These are phyloP conservation scores for Middelhovenomyces tepae DNA, from an alignment of 805 yeast genomes.

Conservation along the genomic window DNA sequence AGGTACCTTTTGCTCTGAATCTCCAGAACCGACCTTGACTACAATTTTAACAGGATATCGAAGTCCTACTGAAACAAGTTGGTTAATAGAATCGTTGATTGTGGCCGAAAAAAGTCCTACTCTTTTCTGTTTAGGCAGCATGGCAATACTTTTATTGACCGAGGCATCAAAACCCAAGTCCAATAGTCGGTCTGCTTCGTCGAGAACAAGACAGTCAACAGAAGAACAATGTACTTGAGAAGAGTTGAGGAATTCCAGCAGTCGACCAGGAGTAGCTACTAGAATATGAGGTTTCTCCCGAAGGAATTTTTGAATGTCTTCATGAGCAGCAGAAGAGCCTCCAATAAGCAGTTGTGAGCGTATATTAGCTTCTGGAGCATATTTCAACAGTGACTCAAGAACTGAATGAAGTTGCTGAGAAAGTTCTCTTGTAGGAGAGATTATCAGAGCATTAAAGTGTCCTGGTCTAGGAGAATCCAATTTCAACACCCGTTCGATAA, in stretches of 20 bases:
- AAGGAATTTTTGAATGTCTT: slow-evolving; percentile 57
- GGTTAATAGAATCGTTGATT: slow-evolving; percentile 68
- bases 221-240: slow-evolving; percentile 49
- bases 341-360: slow-evolving; percentile 33
- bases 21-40: slow-evolving; percentile 47
- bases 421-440: slow-evolving; percentile 61
- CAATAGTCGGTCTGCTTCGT: slow-evolving; percentile 86
- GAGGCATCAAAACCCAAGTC: slow-evolving; percentile 70
- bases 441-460: slow-evolving; percentile 58
- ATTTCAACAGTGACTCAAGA: slow-evolving; percentile 47
- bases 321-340: slow-evolving; percentile 37
- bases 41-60: slow-evolving; percentile 84
- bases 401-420: slow-evolving; percentile 54
- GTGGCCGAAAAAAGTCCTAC: slow-evolving; percentile 95
- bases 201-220: slow-evolving; percentile 69
- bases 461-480: slow-evolving; percentile 38
- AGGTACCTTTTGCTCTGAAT: slow-evolving; percentile 40
- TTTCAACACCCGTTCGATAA: slow-evolving; percentile 53
- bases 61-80: slow-evolving; percentile 80
- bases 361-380: slow-evolving; percentile 37
- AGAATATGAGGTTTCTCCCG: slow-evolving; percentile 58
- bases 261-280: slow-evolving; percentile 89
- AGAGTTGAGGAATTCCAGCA: slow-evolving; percentile 59
- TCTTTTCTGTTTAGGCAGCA: slow-evolving; percentile 83
- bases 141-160: slow-evolving; percentile 53